Conservation (phyloP, 78 protist species). For the Dictyostelium firmibasis region DNA sequence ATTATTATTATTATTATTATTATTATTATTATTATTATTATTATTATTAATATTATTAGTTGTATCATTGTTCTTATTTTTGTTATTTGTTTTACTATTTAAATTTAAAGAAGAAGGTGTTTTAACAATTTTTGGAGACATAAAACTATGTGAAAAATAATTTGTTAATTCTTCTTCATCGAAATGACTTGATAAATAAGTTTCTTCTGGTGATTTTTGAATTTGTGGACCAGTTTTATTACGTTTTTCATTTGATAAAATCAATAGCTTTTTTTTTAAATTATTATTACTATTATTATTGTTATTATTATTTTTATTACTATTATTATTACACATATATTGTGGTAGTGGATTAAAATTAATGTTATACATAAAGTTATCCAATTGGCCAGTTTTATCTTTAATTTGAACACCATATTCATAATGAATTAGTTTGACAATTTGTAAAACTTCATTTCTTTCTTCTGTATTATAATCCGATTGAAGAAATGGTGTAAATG, state of each 20-base stretch:
- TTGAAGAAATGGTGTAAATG: not conserved
- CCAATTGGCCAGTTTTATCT: not conserved
- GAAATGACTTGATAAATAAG: constrained; percentile 6
- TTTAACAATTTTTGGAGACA: not conserved
- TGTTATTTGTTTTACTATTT: not conserved
- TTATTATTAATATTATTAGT: not conserved
- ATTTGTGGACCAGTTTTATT: not conserved
- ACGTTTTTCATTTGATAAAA: not conserved
- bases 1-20: too few species aligned
- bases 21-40: too few species aligned
- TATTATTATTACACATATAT: not conserved
- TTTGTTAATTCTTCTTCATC: constrained; percentile 45
- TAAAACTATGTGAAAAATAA: not conserved
- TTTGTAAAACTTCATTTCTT: constrained; percentile 7
- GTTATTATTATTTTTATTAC: not conserved
- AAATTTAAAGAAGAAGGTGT: not conserved
- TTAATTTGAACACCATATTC: not conserved
- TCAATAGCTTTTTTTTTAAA: not conserved
- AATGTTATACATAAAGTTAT: not conserved
- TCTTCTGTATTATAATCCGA: not conserved
- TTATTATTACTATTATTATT: not conserved
- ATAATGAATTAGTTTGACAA: not conserved
- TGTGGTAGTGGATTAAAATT: not conserved
- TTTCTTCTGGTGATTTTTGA: constrained; percentile 28
- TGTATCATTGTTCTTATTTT: too few species aligned